Evolutionary conservation across 495 filamentous ascomycete species (phyloP).

Genomic region (Clohesyomyces aquaticus): DNA sequence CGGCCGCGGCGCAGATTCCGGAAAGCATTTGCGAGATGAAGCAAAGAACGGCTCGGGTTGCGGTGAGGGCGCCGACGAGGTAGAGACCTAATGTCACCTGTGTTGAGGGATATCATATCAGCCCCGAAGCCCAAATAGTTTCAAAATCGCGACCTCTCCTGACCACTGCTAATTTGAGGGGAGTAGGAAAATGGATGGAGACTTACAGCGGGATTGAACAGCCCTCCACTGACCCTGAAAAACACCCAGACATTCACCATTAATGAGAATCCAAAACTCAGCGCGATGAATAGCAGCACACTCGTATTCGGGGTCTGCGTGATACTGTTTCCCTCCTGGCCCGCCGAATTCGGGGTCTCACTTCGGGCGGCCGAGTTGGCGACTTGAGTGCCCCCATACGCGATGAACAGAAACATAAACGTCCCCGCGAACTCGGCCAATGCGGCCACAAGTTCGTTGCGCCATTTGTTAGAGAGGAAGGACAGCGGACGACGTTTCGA

Average conservation of each 20-base stretch:
- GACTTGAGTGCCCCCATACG: slow-evolving; percentile 46
- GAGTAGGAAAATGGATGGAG: background rate
- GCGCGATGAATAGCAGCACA: slow-evolving; percentile 43
- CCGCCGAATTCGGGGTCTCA: slow-evolving; percentile 29
- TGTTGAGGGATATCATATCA: slow-evolving; percentile 6
- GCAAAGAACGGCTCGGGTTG: slow-evolving; percentile 55
- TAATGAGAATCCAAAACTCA: slow-evolving; percentile 46
- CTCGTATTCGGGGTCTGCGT: slow-evolving; percentile 41
- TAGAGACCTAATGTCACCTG: slow-evolving; percentile 65
- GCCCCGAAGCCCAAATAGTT: background rate
- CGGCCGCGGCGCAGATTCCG: slow-evolving; percentile 62
- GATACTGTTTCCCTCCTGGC: slow-evolving; percentile 45
- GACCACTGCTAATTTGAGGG: too few species aligned
- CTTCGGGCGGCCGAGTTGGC: slow-evolving; percentile 38
- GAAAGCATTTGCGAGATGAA: slow-evolving; percentile 61
- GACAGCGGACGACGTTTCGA: background rate
- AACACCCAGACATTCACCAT: slow-evolving; percentile 50
- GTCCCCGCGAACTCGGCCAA: slow-evolving; percentile 47
- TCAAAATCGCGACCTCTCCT: too few species aligned
- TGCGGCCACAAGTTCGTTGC: slow-evolving; percentile 43
- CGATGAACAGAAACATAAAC: slow-evolving; percentile 48
- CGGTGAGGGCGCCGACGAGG: slow-evolving; percentile 59
- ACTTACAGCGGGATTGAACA: slow-evolving; percentile 44
- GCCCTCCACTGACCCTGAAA: slow-evolving; percentile 45
- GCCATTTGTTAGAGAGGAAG: slow-evolving; percentile 26